Percentiles rank a stretch among this genome's conserved stretches.
These are phyloP conservation scores for Trichoderma atrobrunneum DNA, from an alignment of 2,329 filamentous ascomycete species.

Conservation along the genomic window DNA sequence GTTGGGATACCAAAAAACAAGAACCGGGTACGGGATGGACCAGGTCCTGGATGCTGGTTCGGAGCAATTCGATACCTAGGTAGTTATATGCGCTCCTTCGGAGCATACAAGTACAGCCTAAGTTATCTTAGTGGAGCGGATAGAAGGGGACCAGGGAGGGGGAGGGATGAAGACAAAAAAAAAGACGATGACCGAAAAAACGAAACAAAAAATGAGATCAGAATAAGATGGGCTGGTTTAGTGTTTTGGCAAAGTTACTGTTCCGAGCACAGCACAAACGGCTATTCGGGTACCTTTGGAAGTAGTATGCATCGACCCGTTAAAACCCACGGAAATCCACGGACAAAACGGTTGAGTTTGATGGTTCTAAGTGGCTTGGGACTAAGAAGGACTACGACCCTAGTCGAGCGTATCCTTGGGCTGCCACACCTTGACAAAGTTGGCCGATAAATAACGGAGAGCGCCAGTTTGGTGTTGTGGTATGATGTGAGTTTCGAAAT, in stretches of 20 bases:
- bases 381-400: background rate
- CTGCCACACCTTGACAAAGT: constrained; percentile 13
- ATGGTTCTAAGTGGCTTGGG: background rate
- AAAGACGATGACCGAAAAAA: background rate
- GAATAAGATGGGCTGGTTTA: background rate
- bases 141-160: background rate
- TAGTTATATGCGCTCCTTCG: background rate
- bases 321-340: background rate
- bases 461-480: background rate
- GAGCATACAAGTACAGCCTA: background rate
- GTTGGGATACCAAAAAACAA: background rate
- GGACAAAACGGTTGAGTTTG: background rate
- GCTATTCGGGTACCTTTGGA: background rate
- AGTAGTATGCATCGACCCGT: background rate
- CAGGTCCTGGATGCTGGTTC: background rate
- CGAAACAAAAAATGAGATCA: background rate
- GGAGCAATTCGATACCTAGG: background rate
- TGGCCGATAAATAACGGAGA: background rate
- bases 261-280: background rate
- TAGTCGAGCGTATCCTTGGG: constrained; percentile 1
- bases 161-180: background rate
- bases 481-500: background rate
- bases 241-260: background rate
- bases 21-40: background rate
- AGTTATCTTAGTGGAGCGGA: background rate